phyloP scores from a whole-genome alignment of 176 grass and related monocot species.

The Areca catechu region DNA sequence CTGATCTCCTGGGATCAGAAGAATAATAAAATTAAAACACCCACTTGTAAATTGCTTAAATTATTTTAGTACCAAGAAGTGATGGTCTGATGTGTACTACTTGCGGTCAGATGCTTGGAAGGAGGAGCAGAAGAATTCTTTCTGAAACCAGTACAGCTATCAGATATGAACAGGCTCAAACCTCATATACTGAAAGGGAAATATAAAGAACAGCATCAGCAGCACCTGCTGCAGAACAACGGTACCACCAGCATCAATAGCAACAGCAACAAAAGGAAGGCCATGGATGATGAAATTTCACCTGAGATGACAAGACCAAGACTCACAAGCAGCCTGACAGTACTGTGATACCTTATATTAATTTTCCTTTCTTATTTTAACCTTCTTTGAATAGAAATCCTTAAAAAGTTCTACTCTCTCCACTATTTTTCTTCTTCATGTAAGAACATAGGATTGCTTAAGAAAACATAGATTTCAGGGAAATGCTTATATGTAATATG shows the following conservation, averaged over 20 bases:
- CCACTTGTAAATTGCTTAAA: too few species aligned
- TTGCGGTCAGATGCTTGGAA: slow-evolving; percentile 68
- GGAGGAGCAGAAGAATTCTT: slow-evolving; percentile 95
- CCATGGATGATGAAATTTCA: slow-evolving; percentile 33
- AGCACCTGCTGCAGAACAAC: slow-evolving; percentile 30
- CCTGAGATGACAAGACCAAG: slow-evolving; percentile 46
- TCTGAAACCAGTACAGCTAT: slow-evolving; percentile 79
- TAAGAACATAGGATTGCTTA: too few species aligned
- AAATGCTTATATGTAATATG: too few species aligned
- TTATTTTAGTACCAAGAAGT: too few species aligned
- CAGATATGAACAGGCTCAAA: slow-evolving; percentile 85
- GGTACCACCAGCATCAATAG: slow-evolving; percentile 18
- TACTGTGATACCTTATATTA: not conserved
- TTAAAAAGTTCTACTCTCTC: too few species aligned
- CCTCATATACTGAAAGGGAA: slow-evolving; percentile 72
- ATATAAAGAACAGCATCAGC: slow-evolving; percentile 42
- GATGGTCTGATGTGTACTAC: too few species aligned
- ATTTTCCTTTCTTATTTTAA: too few species aligned
- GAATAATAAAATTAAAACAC: too few species aligned
- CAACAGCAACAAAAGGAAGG: slow-evolving; percentile 54
- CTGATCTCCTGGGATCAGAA: too few species aligned
- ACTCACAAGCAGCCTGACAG: slow-evolving; percentile 1
- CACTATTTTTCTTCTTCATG: too few species aligned
- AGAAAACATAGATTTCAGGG: too few species aligned
- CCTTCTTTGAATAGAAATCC: too few species aligned